These are phyloP conservation scores for Mychonastes homosphaera DNA, from an alignment of 139 green algal species.

Conservation along the genomic window DNA sequence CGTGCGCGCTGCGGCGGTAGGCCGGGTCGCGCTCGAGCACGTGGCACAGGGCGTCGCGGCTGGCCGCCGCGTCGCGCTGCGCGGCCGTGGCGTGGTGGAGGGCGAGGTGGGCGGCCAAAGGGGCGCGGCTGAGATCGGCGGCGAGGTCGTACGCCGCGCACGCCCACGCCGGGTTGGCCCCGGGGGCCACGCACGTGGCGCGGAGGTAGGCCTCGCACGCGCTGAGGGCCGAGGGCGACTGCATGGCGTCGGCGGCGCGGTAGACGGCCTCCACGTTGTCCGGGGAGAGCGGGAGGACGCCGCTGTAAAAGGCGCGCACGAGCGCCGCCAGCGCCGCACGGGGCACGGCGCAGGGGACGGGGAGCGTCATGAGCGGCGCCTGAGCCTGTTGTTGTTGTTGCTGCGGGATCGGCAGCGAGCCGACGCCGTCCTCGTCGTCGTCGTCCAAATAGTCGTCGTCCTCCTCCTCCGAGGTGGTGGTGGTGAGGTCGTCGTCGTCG, in stretches of 20 bases:
- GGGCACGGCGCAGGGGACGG: conserved; percentile 2
- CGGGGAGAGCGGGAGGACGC: not conserved
- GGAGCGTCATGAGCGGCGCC: too few species aligned
- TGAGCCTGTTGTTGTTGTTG: too few species aligned
- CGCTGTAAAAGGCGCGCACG: conserved; percentile 9
- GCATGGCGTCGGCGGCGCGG: conserved; percentile 20
- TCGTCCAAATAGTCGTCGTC: too few species aligned
- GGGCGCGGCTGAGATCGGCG: conserved; percentile 2
- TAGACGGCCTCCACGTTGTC: conserved; percentile 12
- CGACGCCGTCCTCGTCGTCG: too few species aligned
- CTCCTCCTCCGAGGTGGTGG: too few species aligned
- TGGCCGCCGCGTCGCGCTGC: conserved; percentile 6
- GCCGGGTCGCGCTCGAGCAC: conserved; percentile 1
- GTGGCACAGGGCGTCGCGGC: conserved; percentile 4
- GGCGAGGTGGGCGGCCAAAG: conserved; percentile 1
- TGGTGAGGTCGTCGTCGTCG: too few species aligned
- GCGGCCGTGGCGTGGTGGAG: conserved; percentile 9
- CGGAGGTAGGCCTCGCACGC: conserved; percentile 16
- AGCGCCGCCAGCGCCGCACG: conserved; percentile 9
- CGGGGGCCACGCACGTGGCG: not conserved
- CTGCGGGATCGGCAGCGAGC: too few species aligned
- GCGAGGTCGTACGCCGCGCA: conserved; percentile 13
- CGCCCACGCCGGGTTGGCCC: not conserved
- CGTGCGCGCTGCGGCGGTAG: not conserved
- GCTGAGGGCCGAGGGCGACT: conserved; percentile 6